Evolutionary conservation across 2,329 filamentous ascomycete species (phyloP), one percentile per base, ranked within the genome.

Genomic region (Clarireedia paspali): DNA sequence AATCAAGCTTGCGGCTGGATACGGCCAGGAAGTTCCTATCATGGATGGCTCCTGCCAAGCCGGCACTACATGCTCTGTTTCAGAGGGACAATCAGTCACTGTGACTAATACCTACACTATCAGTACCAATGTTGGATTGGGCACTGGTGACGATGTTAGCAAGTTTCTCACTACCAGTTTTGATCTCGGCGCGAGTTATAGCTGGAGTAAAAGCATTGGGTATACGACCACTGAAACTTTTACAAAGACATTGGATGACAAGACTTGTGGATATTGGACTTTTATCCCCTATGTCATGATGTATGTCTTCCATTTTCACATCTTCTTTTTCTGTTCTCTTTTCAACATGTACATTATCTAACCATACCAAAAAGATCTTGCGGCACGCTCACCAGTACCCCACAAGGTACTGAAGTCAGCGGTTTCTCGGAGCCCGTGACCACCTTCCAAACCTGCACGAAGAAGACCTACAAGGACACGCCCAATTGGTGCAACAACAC

Each of bases 261-360:
- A 27, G 5, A 42, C 39, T 20, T 51, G 49, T 44, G 49, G 49
- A 27, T 51, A 51, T 23, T 51, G 49, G 49, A 51, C 39, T 17
- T 51, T 51, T 27, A 44, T 51, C 6, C 39, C 49, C 5, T 44
- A 30, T 30, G 5, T 51, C 2, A 15, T 51, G 15, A 15, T 14
- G 49, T 44, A 51, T 42, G 15, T 30, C 20, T 44, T 6, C 12
- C 39, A 4, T 5, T 17, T 20, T 7, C 34, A n/a, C 9, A 6
- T 6, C 17, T 12, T 15, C 20, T 20, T 20, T 20, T 20, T 20
- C 20, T 20, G 20, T 20, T 20, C 20, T 20, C 20, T 9, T 15
- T n/a, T 5, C 26, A 17, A 50, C n/a, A 17, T 24, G 12, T 6
- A 17, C 20, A 12, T 3, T 20, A 23, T 7, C 15, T 30, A 44